phyloP scores from a whole-genome alignment of 2,329 filamentous ascomycete genomes.

The Periconia sp. region DNA sequence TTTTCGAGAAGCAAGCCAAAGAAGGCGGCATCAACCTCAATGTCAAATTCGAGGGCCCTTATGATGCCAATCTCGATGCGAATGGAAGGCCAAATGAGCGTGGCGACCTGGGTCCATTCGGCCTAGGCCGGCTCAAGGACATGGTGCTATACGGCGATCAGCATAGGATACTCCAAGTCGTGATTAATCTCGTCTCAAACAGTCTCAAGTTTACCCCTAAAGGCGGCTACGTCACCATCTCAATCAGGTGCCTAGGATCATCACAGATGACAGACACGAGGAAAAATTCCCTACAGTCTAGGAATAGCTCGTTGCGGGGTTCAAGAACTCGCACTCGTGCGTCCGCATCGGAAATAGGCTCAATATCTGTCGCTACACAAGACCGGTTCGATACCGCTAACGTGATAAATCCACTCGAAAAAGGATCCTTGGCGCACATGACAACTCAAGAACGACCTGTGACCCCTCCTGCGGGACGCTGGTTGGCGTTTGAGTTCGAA shows the following conservation, averaged over 20 bases:
- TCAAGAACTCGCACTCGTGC: conserved; percentile 32
- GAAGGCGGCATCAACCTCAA: conserved; percentile 75
- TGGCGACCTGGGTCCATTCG: conserved; percentile 65
- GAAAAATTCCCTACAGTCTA: conserved; percentile 49
- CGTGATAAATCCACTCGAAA: conserved; percentile 47
- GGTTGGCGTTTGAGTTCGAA: conserved; percentile 82
- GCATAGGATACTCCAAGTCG: conserved; percentile 85
- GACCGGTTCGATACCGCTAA: conserved; percentile 45
- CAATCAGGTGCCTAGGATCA: conserved; percentile 73
- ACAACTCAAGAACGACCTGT: conserved; percentile 39
- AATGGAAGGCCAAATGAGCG: conserved; percentile 42
- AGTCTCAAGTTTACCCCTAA: conserved; percentile 86
- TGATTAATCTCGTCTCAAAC: conserved; percentile 92
- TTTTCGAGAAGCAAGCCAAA: conserved; percentile 86
- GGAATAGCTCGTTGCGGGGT: conserved; percentile 41
- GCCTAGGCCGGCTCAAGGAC: conserved; percentile 72
- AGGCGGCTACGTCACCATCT: conserved; percentile 73
- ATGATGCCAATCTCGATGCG: conserved; percentile 42
- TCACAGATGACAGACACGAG: conserved; percentile 46
- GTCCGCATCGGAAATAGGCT: conserved; percentile 36
- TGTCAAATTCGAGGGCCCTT: conserved; percentile 67
- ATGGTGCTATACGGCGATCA: conserved; percentile 93
- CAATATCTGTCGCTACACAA: conserved; percentile 26
- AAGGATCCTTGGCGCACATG: conserved; percentile 37
- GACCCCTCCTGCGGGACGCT: conserved; percentile 61